phyloP scores from a whole-genome alignment of 202 grass and related monocot genomes.

The Setaria viridis region DNA sequence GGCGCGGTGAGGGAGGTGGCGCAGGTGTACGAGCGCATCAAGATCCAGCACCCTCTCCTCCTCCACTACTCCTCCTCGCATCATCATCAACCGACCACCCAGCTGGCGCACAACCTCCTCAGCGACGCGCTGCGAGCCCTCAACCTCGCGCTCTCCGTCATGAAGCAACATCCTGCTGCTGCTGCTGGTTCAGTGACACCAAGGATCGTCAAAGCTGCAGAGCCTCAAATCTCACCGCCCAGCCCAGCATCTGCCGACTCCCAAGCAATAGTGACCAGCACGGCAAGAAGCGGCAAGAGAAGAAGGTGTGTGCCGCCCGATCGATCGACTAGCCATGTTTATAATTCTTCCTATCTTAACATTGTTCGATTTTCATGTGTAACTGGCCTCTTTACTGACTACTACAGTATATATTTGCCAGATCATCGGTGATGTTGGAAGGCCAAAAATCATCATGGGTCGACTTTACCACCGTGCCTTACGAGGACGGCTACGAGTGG shows the following conservation, averaged over 20 bases:
- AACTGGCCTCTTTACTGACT: no score
- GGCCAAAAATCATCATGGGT: neutral
- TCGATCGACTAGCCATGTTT: no score
- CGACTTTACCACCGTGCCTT: neutral
- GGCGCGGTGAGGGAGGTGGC: no score
- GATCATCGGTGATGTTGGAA: neutral
- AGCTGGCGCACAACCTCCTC: constrained; percentile 36
- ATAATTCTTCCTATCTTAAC: no score
- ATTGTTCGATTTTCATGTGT: no score
- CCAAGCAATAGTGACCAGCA: neutral
- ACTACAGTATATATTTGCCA: neutral
- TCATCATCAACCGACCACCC: neutral
- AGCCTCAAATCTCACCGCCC: neutral
- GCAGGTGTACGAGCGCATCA: no score
- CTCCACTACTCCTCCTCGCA: no score
- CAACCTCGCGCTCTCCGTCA: constrained; percentile 44
- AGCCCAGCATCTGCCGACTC: neutral
- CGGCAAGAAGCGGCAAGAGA: neutral
- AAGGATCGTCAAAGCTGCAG: neutral
- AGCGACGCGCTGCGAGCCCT: constrained; percentile 26
- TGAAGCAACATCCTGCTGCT: neutral
- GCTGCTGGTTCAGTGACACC: no score
- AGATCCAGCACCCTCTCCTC: no score
- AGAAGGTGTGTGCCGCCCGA: neutral
- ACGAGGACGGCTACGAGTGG: constrained; percentile 57